phyloP scores from a whole-genome alignment of 2,329 filamentous ascomycete genomes.

The Calonectria pseudoturangicola region DNA sequence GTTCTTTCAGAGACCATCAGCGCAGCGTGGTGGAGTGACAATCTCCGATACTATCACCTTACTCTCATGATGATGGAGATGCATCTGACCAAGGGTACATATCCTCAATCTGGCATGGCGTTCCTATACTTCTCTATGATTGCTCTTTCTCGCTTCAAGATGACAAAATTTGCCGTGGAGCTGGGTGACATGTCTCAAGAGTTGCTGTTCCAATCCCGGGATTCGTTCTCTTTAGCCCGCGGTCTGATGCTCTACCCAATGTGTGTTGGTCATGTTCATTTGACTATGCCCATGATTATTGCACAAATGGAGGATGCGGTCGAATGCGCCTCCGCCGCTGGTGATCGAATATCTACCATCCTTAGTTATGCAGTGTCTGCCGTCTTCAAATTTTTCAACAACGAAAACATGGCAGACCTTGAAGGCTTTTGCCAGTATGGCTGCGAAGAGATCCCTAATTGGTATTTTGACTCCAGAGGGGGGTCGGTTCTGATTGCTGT shows the following conservation, averaged over 20 bases:
- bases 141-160: conserved; percentile 81
- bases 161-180: conserved; percentile 80
- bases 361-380: conserved; percentile 82
- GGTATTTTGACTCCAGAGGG: conserved; percentile 82
- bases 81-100: conserved; percentile 78
- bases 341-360: conserved; percentile 83
- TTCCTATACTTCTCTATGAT: conserved; percentile 82
- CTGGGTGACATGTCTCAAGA: conserved; percentile 78
- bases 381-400: conserved; percentile 80
- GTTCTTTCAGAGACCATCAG: conserved; percentile 82
- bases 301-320: conserved; percentile 78
- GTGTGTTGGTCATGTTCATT: conserved; percentile 82
- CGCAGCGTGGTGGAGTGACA: conserved; percentile 84
- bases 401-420: conserved; percentile 80
- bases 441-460: conserved; percentile 84
- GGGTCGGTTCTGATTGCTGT: conserved; percentile 81
- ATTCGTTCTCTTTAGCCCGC: conserved; percentile 79
- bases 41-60: conserved; percentile 82
- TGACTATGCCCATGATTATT: conserved; percentile 75
- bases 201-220: conserved; percentile 77
- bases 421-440: conserved; percentile 82
- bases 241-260: conserved; percentile 81
- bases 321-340: conserved; percentile 79
- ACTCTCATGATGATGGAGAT: conserved; percentile 80
- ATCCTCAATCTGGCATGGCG: conserved; percentile 80